Evolutionary conservation across 1,139 yeast genomes (phyloP).

Genomic region (Geotrichum cucujoidarum): DNA sequence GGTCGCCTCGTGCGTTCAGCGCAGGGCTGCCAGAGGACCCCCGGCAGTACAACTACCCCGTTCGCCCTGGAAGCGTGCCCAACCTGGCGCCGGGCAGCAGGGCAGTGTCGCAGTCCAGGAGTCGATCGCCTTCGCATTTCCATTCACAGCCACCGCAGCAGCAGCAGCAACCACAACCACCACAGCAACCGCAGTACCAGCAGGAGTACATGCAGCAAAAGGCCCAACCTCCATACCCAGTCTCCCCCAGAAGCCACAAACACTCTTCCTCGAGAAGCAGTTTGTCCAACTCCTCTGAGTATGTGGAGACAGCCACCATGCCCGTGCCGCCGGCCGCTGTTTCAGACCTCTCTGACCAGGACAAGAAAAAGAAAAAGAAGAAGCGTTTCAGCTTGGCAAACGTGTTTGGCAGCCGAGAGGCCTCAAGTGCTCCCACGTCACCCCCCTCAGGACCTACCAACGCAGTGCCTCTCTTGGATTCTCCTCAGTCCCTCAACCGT

Average conservation of each 20-base stretch:
- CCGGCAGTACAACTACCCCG: neutral
- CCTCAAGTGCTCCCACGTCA: too few relatives aligned
- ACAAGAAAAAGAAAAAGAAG: constrained; percentile 1
- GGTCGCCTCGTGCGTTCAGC: neutral
- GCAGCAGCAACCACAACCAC: neutral
- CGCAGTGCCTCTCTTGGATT: too few relatives aligned
- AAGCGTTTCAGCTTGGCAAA: constrained; percentile 9
- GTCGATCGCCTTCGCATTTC: too few relatives aligned
- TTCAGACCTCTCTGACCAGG: neutral
- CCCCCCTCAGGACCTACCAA: too few relatives aligned
- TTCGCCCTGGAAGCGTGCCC: neutral
- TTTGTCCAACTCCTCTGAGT: too few relatives aligned
- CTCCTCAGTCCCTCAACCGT: neutral
- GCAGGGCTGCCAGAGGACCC: neutral
- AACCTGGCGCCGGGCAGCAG: neutral
- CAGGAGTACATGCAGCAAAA: too few relatives aligned
- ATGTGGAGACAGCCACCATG: neutral
- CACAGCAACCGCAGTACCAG: too few relatives aligned
- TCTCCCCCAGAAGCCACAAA: too few relatives aligned
- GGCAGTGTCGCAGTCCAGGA: too few relatives aligned
- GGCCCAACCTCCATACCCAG: too few relatives aligned
- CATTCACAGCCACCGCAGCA: neutral
- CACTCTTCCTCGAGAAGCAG: too few relatives aligned
- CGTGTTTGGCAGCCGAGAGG: neutral
- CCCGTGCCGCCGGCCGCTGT: neutral